phyloP scores from a whole-genome alignment of 768 basidiomycete species.

The Suillus brevipes region DNA sequence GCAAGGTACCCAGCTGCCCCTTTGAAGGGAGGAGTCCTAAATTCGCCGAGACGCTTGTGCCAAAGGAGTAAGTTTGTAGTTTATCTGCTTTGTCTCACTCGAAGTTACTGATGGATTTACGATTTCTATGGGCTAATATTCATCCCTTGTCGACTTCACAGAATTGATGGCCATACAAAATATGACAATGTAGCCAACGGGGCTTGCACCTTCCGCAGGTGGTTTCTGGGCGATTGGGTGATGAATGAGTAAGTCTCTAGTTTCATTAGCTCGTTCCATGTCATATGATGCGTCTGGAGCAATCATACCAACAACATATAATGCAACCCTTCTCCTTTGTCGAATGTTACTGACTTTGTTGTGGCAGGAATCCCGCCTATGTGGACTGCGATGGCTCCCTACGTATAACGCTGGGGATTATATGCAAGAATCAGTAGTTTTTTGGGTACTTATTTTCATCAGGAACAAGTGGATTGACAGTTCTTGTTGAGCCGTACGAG shows the following conservation, averaged over 20 bases:
- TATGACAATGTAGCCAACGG: neutral
- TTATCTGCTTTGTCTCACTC: neutral
- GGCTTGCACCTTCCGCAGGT: rapidly evolving
- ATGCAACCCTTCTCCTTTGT: neutral
- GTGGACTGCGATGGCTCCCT: neutral
- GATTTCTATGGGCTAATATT: neutral
- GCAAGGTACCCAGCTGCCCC: neutral
- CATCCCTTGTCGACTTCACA: neutral
- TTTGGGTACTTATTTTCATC: too few relatives aligned
- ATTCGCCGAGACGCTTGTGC: neutral
- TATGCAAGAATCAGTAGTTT: neutral
- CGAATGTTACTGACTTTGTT: neutral
- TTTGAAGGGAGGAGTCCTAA: neutral
- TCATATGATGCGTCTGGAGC: neutral
- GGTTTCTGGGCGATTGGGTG: neutral
- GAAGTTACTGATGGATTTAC: neutral
- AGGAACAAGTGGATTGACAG: neutral
- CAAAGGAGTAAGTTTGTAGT: neutral
- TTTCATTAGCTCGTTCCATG: too few relatives aligned
- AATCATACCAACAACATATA: neutral
- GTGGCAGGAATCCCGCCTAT: neutral
- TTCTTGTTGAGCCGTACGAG: neutral
- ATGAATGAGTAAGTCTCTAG: neutral
- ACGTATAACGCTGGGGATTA: neutral
- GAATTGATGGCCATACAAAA: neutral